phyloP scores from a whole-genome alignment of 2,329 filamentous ascomycete species.

The Botryotinia globosa region DNA sequence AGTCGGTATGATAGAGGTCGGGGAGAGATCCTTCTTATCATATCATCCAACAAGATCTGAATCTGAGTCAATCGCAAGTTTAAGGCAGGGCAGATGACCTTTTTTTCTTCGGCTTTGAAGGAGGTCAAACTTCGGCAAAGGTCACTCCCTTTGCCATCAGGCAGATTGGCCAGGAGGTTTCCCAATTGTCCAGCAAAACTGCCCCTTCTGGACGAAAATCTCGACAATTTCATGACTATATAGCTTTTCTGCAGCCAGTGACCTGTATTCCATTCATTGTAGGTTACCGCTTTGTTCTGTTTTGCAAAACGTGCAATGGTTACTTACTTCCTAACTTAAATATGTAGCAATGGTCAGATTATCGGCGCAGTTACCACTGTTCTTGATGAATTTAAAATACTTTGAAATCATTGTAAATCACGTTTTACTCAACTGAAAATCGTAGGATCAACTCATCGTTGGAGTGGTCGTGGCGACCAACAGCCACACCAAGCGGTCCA shows the following conservation, averaged over 20 bases:
- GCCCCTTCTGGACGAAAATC: no score
- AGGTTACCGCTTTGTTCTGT: neutral
- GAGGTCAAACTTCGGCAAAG: neutral
- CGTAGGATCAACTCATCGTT: neutral
- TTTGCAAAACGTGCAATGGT: neutral
- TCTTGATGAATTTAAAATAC: neutral
- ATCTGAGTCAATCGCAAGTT: no score
- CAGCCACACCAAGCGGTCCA: neutral
- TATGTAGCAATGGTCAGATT: neutral
- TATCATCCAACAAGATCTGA: neutral
- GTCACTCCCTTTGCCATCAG: neutral
- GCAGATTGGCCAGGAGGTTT: neutral
- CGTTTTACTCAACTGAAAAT: neutral
- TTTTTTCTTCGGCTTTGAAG: neutral
- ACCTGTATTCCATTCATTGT: neutral
- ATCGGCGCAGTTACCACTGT: neutral
- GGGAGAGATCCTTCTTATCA: slow-evolving; percentile 1
- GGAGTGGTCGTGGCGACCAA: neutral
- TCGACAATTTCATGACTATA: neutral
- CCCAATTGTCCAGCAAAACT: neutral
- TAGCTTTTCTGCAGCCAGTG: neutral
- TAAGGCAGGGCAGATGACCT: neutral
- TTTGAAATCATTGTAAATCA: neutral
- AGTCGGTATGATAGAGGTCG: neutral
- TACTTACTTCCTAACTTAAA: neutral